phyloP scores from a whole-genome alignment of 1,284 basidiomycete species.

The Tylopilus sp. region DNA sequence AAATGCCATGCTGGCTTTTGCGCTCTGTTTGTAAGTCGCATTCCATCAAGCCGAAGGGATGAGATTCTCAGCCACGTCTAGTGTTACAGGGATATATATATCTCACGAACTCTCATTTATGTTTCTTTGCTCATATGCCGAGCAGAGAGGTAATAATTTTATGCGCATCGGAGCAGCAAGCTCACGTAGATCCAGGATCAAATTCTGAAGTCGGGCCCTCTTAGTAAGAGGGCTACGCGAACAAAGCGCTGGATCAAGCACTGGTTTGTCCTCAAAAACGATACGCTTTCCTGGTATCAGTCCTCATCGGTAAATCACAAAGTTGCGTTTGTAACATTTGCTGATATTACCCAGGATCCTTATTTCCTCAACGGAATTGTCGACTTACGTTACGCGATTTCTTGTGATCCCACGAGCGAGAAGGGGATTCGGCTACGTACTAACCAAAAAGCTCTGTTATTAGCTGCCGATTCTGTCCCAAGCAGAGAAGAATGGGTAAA shows the following conservation, averaged over 20 bases:
- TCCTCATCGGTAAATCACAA: slow-evolving; percentile 67
- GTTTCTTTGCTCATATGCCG: slow-evolving; percentile 97
- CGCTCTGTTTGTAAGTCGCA: slow-evolving; percentile 75
- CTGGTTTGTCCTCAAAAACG: slow-evolving; percentile 94
- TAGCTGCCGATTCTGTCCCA: slow-evolving; percentile 76
- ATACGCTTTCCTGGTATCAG: slow-evolving; percentile 91
- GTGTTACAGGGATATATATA: slow-evolving; percentile 98
- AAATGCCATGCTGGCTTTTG: slow-evolving; percentile 87
- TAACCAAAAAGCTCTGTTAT: slow-evolving; percentile 68
- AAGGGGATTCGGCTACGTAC: slow-evolving; percentile 77
- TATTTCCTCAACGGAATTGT: slow-evolving; percentile 97
- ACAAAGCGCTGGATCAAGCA: slow-evolving; percentile 89
- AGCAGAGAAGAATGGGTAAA: slow-evolving; percentile 93
- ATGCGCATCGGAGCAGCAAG: not conserved
- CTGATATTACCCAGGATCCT: slow-evolving; percentile 60
- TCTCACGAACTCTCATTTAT: slow-evolving; percentile 86
- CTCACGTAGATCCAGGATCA: slow-evolving; percentile 56
- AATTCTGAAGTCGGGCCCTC: slow-evolving; percentile 80
- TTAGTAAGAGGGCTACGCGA: slow-evolving; percentile 79
- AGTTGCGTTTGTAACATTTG: slow-evolving; percentile 6
- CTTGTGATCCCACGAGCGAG: slow-evolving; percentile 75
- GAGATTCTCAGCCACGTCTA: slow-evolving; percentile 32
- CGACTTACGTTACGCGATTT: slow-evolving; percentile 87
- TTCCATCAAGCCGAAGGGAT: not conserved
- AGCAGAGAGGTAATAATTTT: slow-evolving; percentile 64